These are phyloP conservation scores for Venturia asperata DNA, from an alignment of 2,329 filamentous ascomycete species.

Conservation along the genomic window DNA sequence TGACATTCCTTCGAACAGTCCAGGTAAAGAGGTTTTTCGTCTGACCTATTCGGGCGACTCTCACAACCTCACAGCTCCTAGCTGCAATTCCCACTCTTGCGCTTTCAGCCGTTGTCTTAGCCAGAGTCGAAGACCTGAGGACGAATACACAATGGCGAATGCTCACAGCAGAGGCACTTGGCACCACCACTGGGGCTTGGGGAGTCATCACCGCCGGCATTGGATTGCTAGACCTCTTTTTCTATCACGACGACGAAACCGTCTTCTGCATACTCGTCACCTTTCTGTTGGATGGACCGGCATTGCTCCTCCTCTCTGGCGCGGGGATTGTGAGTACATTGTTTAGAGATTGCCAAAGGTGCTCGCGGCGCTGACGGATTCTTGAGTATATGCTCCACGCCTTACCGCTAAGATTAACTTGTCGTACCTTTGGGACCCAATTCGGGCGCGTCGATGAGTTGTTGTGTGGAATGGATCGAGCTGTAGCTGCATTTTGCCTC, in stretches of 20 bases:
- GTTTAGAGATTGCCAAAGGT: background rate
- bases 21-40: background rate
- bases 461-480: constrained; percentile 1
- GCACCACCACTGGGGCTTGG: background rate
- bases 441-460: background rate
- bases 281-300: background rate
- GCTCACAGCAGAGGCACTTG: background rate
- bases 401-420: background rate
- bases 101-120: background rate
- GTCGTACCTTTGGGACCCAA: background rate
- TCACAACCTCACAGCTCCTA: background rate
- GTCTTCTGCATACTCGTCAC: background rate
- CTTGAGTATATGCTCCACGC: background rate
- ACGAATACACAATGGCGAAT: background rate
- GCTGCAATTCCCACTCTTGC: background rate
- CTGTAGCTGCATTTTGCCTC: background rate
- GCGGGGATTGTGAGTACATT: background rate
- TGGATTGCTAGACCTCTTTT: background rate
- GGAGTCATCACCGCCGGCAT: background rate
- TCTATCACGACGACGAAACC: background rate
- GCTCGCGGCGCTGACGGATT: background rate
- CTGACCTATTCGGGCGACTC: background rate
- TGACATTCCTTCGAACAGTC: background rate
- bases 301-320: background rate
- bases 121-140: too few species aligned